Percentiles rank a stretch among this genome's conserved stretches.
phyloP scores from a whole-genome alignment of 345 rosid species.

The Eucalyptus sp. region DNA sequence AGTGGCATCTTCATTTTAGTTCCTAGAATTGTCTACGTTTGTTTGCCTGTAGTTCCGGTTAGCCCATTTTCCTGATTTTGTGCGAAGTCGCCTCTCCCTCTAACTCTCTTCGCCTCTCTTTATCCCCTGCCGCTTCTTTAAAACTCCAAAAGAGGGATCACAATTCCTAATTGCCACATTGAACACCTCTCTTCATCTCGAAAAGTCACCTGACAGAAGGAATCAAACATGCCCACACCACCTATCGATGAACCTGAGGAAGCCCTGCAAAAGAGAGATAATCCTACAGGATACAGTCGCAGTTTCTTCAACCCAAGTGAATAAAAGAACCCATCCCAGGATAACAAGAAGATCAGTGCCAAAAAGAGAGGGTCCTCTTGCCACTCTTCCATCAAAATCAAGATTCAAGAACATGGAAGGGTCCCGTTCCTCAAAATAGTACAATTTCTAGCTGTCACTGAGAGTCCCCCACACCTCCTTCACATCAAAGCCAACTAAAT shows the following conservation, averaged over 20 bases:
- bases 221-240: not conserved
- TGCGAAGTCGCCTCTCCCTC: not conserved
- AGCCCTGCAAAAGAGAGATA: not conserved
- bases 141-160: not conserved
- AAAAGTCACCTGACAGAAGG: not conserved
- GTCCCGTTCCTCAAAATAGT: constrained; percentile 7
- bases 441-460: constrained; percentile 7
- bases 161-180: not conserved
- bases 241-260: not conserved
- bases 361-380: not conserved
- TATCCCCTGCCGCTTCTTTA: not conserved
- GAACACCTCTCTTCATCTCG: not conserved
- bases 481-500: not conserved
- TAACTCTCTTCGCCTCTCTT: not conserved
- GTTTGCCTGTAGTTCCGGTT: not conserved
- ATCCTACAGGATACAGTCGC: not conserved
- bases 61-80: not conserved
- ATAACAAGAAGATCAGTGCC: not conserved
- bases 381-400: not conserved
- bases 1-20: not conserved
- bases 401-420: constrained; percentile 6
- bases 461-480: not conserved
- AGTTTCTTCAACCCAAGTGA: not conserved
- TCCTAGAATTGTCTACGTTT: not conserved
- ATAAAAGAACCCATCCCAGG: not conserved